Evolutionary conservation across 164 flowering plant genomes (phyloP).

Genomic region (Hamamelis virginiana): DNA sequence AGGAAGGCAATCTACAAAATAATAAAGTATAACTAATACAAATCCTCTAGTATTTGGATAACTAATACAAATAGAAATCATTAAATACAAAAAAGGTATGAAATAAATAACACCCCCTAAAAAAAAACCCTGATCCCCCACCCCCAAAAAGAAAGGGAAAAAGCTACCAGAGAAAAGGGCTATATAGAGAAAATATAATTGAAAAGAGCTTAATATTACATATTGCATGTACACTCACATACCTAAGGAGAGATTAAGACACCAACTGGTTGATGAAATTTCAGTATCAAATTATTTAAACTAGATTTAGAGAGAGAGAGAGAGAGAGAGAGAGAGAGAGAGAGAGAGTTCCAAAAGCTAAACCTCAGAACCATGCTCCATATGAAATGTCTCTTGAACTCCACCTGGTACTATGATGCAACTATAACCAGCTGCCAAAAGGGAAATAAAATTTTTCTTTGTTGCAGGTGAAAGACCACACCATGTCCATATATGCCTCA

Average conservation of each 20-base stretch:
- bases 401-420: slow-evolving; percentile 96
- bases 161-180: no score
- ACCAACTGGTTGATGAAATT: neutral
- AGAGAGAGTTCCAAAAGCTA: neutral
- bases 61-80: neutral
- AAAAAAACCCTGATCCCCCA: no score
- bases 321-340: neutral
- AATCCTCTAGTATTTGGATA: no score
- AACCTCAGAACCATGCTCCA: slow-evolving; percentile 88
- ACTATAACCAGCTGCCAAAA: slow-evolving; percentile 79
- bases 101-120: neutral
- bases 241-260: neutral
- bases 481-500: slow-evolving; percentile 99
- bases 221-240: neutral
- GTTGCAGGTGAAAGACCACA: slow-evolving; percentile 77
- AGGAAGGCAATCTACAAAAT: slow-evolving; percentile 65
- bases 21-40: neutral
- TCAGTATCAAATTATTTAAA: neutral
- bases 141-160: no score
- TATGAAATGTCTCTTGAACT: slow-evolving; percentile 69
- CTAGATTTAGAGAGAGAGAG: neutral
- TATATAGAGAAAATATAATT: neutral
- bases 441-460: slow-evolving; percentile 65
- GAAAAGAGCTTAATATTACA: neutral
- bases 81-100: no score